phyloP scores from a whole-genome alignment of 768 basidiomycete species.

The Naematelia aurantialba region DNA sequence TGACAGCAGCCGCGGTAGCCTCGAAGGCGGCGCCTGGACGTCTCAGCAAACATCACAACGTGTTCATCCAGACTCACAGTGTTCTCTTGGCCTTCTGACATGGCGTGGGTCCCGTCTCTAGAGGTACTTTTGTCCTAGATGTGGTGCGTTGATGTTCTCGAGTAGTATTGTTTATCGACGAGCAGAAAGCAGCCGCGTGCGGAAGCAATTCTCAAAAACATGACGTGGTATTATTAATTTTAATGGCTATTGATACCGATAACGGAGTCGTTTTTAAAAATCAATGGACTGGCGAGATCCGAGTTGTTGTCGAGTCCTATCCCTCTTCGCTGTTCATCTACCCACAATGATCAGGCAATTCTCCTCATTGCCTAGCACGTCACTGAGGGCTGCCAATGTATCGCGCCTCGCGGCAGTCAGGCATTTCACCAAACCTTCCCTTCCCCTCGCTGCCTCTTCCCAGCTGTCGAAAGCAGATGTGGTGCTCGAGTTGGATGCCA shows the following conservation, averaged over 20 bases:
- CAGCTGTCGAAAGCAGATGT: slow-evolving; percentile 28
- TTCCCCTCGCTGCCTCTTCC: slow-evolving; percentile 16
- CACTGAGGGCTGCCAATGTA: background rate
- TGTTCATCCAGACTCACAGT: slow-evolving; percentile 18
- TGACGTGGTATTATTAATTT: slow-evolving; percentile 4
- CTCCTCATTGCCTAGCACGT: background rate
- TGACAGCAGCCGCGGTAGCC: slow-evolving; percentile 36
- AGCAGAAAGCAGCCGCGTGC: slow-evolving; percentile 15
- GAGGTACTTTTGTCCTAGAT: background rate
- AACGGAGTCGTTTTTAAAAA: background rate
- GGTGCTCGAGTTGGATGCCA: slow-evolving; percentile 44
- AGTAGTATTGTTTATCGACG: slow-evolving; percentile 11
- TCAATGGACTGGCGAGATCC: slow-evolving; percentile 1
- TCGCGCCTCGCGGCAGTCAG: background rate
- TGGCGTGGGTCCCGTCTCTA: slow-evolving; percentile 6
- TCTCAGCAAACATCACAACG: background rate
- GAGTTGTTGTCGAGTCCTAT: background rate
- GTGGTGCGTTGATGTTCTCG: background rate
- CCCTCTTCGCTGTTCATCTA: slow-evolving; percentile 6
- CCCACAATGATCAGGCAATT: slow-evolving; percentile 3
- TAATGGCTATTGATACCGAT: background rate
- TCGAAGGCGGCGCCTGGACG: slow-evolving; percentile 25
- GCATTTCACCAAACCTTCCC: slow-evolving; percentile 24
- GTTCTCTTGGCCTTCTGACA: slow-evolving; percentile 41
- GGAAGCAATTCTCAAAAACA: background rate